Conservation (phyloP, 2,329 filamentous ascomycete genomes). For the Aphanocladium album region DNA sequence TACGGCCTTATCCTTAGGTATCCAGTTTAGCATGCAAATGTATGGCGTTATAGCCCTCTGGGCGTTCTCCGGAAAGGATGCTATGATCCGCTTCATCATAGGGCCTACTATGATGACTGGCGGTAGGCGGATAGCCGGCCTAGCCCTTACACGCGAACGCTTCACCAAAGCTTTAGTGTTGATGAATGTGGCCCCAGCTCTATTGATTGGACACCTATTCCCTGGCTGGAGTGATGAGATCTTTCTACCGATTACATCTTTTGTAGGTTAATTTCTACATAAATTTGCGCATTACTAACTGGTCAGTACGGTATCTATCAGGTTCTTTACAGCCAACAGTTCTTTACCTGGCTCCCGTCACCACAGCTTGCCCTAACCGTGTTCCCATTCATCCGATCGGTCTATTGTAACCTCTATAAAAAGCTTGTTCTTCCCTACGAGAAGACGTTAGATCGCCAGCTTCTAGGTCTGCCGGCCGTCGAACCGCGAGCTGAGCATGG, state of each 20-base stretch:
- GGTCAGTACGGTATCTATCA: constrained; percentile 44
- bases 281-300: background rate
- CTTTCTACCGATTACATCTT: constrained; percentile 36
- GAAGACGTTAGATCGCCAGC: constrained; percentile 40
- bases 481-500: constrained; percentile 18
- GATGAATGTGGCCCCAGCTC: constrained; percentile 41
- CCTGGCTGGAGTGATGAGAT: constrained; percentile 38
- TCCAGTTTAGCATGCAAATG: constrained; percentile 46
- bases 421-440: constrained; percentile 44
- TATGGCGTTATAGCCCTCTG: constrained; percentile 49
- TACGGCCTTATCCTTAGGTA: constrained; percentile 48
- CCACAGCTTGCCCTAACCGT: constrained; percentile 45
- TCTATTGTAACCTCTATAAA: constrained; percentile 44
- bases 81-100: constrained; percentile 37
- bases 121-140: constrained; percentile 19
- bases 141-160: constrained; percentile 24
- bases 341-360: constrained; percentile 49
- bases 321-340: constrained; percentile 38
- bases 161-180: constrained; percentile 32
- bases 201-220: constrained; percentile 40
- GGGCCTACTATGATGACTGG: constrained; percentile 27
- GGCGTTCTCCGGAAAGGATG: constrained; percentile 47
- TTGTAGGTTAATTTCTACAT: constrained; percentile 31
- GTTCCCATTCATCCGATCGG: constrained; percentile 41
- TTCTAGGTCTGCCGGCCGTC: constrained; percentile 35